Base-by-base conservation (phyloP, 495 filamentous ascomycete genomes). In the Annulohypoxylon maeteangense region DNA sequence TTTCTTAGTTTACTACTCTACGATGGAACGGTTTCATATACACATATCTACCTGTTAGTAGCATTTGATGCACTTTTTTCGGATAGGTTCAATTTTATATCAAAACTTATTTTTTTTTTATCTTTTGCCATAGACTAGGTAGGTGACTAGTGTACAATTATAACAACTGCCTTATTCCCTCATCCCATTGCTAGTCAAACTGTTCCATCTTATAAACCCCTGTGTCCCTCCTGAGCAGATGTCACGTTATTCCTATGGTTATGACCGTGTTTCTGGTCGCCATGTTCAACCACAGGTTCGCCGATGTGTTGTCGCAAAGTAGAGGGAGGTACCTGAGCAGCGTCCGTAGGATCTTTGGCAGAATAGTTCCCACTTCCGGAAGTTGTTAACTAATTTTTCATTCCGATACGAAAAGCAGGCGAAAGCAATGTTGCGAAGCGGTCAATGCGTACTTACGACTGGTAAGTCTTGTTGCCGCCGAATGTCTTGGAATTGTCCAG, bases 271-370 rank as follows among this genome's bases (percentile, higher is more conserved):
- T 29, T 12, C 3, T 65, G 22, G 50, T 82, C 79, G 1, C 64
- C 76, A 38, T 86, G 83, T 66, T 77, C 76, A 14, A 84, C 64
- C 1, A 60, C 6, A 0, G 82, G 82, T 16, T 75, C 78, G 7
- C 82, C 84, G 7, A 83, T 36, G 40, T 79, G 75, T 29, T 74
- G 45, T 22, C 68, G 67, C 47, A 86, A 25, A 0, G 82, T 80
- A 1, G 82, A 84, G 4, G 84, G 84, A 1, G 83, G 83, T 0
- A 84, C 83, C 68, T 84, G 80, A 6, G 83, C 76, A 6, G 84
- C 84, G 55, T 86, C 84, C 18, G 76, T 79, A 34, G 82, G 80
- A 44, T 85, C 82, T 51, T 75, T 77, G 68, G 38, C 4, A 32
- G 47, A 7, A 45, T 47, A 23, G 29, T 67, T 32, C 25, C 50